A percentile compares a stretch with the other conserved stretches of the same genome.
Evolutionary conservation across 768 basidiomycete species (phyloP).

Genomic region (Obba rivulosa): DNA sequence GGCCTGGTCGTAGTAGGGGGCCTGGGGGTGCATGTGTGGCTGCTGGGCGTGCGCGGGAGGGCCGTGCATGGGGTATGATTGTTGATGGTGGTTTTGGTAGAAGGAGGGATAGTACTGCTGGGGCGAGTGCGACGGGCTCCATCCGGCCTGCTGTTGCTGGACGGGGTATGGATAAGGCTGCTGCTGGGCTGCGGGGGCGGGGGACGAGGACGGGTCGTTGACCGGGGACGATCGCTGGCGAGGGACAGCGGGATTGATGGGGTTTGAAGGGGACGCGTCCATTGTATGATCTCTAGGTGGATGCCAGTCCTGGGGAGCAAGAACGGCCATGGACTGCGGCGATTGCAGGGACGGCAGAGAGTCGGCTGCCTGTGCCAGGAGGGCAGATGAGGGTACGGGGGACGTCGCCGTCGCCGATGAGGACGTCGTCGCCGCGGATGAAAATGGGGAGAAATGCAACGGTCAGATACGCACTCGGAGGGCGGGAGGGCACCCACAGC

Average conservation of each 20-base stretch:
- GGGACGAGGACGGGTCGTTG: constrained; percentile 41
- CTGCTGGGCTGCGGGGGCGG: constrained; percentile 26
- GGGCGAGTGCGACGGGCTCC: constrained; percentile 62
- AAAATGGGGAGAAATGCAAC: constrained; percentile 8
- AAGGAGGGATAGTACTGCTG: constrained; percentile 76
- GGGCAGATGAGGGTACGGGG: background rate
- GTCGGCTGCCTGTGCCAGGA: constrained; percentile 5
- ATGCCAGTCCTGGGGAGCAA: constrained; percentile 74
- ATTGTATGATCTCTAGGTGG: constrained; percentile 58
- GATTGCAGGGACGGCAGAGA: constrained; percentile 10
- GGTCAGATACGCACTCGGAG: constrained; percentile 18
- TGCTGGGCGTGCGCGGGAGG: constrained; percentile 25
- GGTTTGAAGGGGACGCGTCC: constrained; percentile 43
- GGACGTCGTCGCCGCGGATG: constrained; percentile 6
- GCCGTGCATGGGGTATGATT: constrained; percentile 44
- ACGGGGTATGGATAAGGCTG: constrained; percentile 63
- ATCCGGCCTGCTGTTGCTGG: constrained; percentile 65
- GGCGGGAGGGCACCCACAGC: constrained; percentile 15
- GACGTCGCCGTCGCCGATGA: too few species aligned
- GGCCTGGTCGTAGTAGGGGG: constrained; percentile 72
- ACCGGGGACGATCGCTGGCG: constrained; percentile 60
- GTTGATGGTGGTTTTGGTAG: constrained; percentile 67
- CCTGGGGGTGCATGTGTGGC: constrained; percentile 40
- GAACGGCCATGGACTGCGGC: constrained; percentile 62
- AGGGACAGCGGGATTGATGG: constrained; percentile 33